Base-by-base conservation (phyloP, 176 grass and related monocot species). In the Phoenix roebelenii region DNA sequence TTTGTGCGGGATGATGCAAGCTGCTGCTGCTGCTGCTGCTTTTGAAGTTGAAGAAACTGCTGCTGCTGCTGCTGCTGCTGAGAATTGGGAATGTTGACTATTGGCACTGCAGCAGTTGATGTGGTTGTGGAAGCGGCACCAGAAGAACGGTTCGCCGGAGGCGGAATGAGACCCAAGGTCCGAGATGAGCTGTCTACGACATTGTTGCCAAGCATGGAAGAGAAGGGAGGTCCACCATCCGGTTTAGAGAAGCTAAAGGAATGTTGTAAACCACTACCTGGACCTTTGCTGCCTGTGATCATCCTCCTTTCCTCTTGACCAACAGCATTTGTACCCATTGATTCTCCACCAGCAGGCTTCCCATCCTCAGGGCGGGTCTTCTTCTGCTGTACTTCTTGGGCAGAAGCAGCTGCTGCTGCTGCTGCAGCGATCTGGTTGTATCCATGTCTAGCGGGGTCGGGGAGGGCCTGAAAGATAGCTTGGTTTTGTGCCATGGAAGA, bases 221-320 rank as follows among this genome's bases (percentile, higher is more conserved):
- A 32, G 20, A 69, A 60, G 19, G 83, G 59, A 57, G 74, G 18
- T 55, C 80, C 85, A 83, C 50, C 77, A 18, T 85, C 93, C 22
- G 71, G 61, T 63, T 87, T 98, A 6, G 81, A 80, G 70, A 98
- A 98, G 39, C 83, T 80, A 72, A 97, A 78, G 4, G 92, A 89
- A 82, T 90, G 91, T 54, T 90, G 91, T 7, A 72, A 63, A 5
- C 72, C 69, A 67, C 74, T 79, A 23, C 80, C 68, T 0, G 77
- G 23, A 22, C 64, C 54, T 78, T 90, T 95, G 5, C 55, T 55
- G 60, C 78, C 54, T 4, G 72, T 29, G 54, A 80, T 57, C 63
- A 72, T 87, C 79, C 88, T 98, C 53, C 84, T 88, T 29, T 89
- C 93, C 0, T 30, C 72, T 56, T 91, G 83, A 25, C 56, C 79